A percentile compares a stretch with the other conserved stretches of the same genome.
phyloP scores from a whole-genome alignment of 306 rosid species.

The Lathyrus tuberosus region DNA sequence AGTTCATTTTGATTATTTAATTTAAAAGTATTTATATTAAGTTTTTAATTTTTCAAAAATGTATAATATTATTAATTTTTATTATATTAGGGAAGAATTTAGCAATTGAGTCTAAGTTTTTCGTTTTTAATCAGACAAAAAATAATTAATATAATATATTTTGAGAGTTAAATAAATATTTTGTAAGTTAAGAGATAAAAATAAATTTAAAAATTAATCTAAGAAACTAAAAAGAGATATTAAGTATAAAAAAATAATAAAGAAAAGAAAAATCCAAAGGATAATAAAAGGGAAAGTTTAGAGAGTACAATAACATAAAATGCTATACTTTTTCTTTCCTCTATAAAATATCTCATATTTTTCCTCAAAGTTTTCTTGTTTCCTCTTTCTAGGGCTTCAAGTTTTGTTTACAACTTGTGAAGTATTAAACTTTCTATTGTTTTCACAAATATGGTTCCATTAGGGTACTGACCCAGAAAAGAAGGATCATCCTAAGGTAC shows the following conservation, averaged over 20 bases:
- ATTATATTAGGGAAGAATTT: too few relatives aligned
- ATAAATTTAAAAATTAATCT: too few relatives aligned
- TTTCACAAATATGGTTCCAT: conserved; percentile 69
- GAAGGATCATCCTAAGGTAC: conserved; percentile 53
- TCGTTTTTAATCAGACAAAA: too few relatives aligned
- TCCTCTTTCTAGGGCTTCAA: conserved; percentile 64
- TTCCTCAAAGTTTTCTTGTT: not conserved
- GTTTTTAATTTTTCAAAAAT: too few relatives aligned
- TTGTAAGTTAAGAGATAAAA: too few relatives aligned
- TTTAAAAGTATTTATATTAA: too few relatives aligned
- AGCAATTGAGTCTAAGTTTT: too few relatives aligned
- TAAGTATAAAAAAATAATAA: conserved; percentile 22
- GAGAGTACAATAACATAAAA: conserved; percentile 40
- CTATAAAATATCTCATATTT: conserved; percentile 28
- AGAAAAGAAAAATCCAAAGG: conserved; percentile 30
- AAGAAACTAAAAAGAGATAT: too few relatives aligned
- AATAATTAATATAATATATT: too few relatives aligned
- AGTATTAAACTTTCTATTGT: conserved; percentile 54
- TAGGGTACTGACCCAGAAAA: conserved; percentile 62
- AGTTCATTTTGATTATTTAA: too few relatives aligned
- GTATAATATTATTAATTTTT: too few relatives aligned
- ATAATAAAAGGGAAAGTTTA: conserved; percentile 47
- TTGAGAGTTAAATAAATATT: too few relatives aligned
- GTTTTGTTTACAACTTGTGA: conserved; percentile 44
- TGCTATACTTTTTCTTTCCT: conserved; percentile 33